Evolutionary conservation across 306 rosid species (phyloP).

Genomic region (Cotoneaster glaucophyllus): DNA sequence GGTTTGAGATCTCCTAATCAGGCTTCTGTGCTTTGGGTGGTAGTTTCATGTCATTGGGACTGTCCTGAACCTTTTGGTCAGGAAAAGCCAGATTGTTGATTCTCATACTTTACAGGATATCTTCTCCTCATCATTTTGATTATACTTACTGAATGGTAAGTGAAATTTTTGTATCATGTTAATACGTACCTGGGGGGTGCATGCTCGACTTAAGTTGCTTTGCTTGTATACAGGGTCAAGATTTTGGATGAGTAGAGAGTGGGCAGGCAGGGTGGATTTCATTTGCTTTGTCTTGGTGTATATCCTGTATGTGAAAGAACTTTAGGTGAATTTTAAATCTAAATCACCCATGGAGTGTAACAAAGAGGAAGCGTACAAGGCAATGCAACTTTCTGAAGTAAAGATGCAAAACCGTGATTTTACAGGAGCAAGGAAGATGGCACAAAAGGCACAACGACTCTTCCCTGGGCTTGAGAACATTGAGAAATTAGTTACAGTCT

Average conservation of each 20-base stretch:
- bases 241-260: conserved; percentile 2
- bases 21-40: background rate
- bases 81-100: background rate
- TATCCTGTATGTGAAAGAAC: conserved; percentile 4
- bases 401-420: conserved; percentile 57
- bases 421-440: conserved; percentile 68
- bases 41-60: background rate
- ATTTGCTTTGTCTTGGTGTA: background rate
- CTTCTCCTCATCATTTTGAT: background rate
- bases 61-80: background rate
- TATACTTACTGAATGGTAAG: conserved; percentile 3
- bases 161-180: background rate
- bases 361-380: conserved; percentile 79
- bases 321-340: conserved; percentile 23
- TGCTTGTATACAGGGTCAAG: conserved; percentile 30
- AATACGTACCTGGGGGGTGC: background rate
- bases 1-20: background rate
- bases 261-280: background rate
- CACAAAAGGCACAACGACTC: conserved; percentile 51
- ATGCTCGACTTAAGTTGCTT: conserved; percentile 8
- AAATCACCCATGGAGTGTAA: conserved; percentile 76
- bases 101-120: background rate
- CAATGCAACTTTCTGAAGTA: conserved; percentile 62
- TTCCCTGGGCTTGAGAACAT: conserved; percentile 69
- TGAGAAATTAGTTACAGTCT: conserved; percentile 51